Evolutionary conservation across 2,329 filamentous ascomycete species (phyloP).

Genomic region (Clonostachys sp.): DNA sequence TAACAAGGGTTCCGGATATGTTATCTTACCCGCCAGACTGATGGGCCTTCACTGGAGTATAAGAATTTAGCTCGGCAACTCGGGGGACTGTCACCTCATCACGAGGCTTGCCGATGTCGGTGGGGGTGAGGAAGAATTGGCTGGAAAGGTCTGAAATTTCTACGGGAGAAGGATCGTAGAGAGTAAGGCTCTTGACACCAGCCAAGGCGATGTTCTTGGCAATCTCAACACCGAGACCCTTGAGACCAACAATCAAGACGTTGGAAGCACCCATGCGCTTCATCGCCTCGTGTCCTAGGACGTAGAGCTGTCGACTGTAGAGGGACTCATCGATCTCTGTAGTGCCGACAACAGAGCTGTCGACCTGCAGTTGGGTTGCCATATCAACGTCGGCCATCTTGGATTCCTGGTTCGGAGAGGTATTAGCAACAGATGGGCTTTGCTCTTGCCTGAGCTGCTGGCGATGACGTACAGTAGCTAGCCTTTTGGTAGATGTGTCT

Average conservation of each 20-base stretch:
- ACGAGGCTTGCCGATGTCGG: slow-evolving; percentile 88
- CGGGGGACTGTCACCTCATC: slow-evolving; percentile 82
- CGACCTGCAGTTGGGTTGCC: slow-evolving; percentile 61
- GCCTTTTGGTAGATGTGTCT: slow-evolving; percentile 5
- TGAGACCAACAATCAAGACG: slow-evolving; percentile 84
- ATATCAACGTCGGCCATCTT: slow-evolving; percentile 57
- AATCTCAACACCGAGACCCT: slow-evolving; percentile 94
- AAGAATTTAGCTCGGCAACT: slow-evolving; percentile 92
- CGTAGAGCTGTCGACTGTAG: slow-evolving; percentile 71
- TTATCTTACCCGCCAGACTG: slow-evolving; percentile 43
- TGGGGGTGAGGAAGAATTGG: slow-evolving; percentile 89
- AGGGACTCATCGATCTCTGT: slow-evolving; percentile 68
- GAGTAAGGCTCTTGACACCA: slow-evolving; percentile 93
- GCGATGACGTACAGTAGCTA: slow-evolving; percentile 1
- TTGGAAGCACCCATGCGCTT: slow-evolving; percentile 98
- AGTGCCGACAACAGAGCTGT: slow-evolving; percentile 50
- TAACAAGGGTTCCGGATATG: neutral
- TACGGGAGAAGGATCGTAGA: slow-evolving; percentile 84
- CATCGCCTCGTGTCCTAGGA: slow-evolving; percentile 79
- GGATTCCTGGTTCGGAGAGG: slow-evolving; percentile 30
- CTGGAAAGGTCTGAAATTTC: slow-evolving; percentile 87
- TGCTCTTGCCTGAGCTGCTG: neutral
- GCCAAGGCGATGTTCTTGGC: slow-evolving; percentile 98
- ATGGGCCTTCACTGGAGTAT: slow-evolving; percentile 84
- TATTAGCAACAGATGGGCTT: neutral